These are phyloP conservation scores for Dimocarpus longan DNA, from an alignment of 345 rosid genomes.

Conservation along the genomic window DNA sequence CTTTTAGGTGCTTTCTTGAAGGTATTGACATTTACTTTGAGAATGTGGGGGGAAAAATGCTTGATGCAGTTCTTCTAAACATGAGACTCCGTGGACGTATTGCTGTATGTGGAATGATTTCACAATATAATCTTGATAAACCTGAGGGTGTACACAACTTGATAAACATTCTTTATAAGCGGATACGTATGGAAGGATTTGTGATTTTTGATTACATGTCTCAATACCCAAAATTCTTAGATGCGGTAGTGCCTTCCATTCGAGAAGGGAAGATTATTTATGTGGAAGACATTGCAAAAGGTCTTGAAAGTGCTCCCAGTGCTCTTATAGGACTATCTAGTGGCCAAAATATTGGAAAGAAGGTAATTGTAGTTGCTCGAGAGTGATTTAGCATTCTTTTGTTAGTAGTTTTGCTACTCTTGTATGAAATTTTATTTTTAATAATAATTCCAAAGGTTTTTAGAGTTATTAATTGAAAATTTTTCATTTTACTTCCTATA, in stretches of 20 bases:
- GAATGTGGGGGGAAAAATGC: slow-evolving; percentile 71
- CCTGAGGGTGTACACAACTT: slow-evolving; percentile 36
- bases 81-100: slow-evolving; percentile 60
- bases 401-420: too few relatives aligned
- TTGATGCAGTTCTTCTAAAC: slow-evolving; percentile 60
- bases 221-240: slow-evolving; percentile 42
- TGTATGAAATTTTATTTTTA: too few relatives aligned
- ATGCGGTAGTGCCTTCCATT: slow-evolving; percentile 42
- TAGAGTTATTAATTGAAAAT: too few relatives aligned
- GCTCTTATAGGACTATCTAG: slow-evolving; percentile 47
- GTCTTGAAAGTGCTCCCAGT: slow-evolving; percentile 51
- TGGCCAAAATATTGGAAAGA: too few relatives aligned
- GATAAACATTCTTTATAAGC: slow-evolving; percentile 22
- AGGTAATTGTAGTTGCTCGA: too few relatives aligned
- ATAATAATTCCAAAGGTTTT: too few relatives aligned
- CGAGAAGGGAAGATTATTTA: slow-evolving; percentile 51
- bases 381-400: too few relatives aligned
- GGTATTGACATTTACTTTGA: slow-evolving; percentile 68
- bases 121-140: slow-evolving; percentile 29
- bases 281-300: slow-evolving; percentile 51
- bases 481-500: too few relatives aligned
- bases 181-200: slow-evolving; percentile 48
- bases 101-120: slow-evolving; percentile 52
- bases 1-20: slow-evolving; percentile 52
- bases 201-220: slow-evolving; percentile 31